A percentile compares a stretch with the other conserved stretches of the same genome.
Evolutionary conservation across 352 stramenopile species (phyloP).

Genomic region (Phytophthora lateralis): DNA sequence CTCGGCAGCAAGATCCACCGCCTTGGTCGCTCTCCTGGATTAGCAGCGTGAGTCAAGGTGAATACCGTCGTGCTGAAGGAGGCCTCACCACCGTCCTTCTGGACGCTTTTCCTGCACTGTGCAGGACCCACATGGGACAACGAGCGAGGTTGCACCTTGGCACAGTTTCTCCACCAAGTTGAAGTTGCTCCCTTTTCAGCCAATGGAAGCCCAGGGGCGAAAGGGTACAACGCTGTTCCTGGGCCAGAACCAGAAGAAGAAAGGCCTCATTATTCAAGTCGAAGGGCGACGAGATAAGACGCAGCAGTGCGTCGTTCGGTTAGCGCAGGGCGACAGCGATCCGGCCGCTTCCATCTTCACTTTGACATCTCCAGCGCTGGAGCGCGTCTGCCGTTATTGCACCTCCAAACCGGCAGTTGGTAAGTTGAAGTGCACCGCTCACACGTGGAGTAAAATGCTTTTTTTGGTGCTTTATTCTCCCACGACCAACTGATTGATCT

Average conservation of each 20-base stretch:
- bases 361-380: conserved; percentile 17
- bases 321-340: not conserved
- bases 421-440: conserved; percentile 26
- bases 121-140: not conserved
- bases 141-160: not conserved
- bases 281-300: conserved; percentile 27
- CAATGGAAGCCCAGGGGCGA: conserved; percentile 7
- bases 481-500: conserved; percentile 34
- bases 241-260: conserved; percentile 41
- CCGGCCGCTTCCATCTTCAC: conserved; percentile 3
- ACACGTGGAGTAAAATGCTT: conserved; percentile 4
- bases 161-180: conserved; percentile 30
- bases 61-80: not conserved
- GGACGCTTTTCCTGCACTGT: conserved; percentile 6
- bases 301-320: conserved; percentile 2
- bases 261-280: conserved; percentile 25
- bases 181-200: conserved; percentile 23
- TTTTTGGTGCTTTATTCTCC: conserved; percentile 12
- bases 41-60: conserved; percentile 13
- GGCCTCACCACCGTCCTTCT: not conserved
- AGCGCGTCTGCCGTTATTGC: not conserved
- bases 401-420: conserved; percentile 1
- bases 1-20: not conserved
- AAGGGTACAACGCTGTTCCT: conserved; percentile 27
- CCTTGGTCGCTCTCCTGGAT: conserved; percentile 3